A percentile compares a stretch with the other conserved stretches of the same genome.
These are phyloP conservation scores for Bryoerythrophyllum caledonicum DNA, from an alignment of 225 moss, liverwort and hornwort genomes.

Conservation along the genomic window DNA sequence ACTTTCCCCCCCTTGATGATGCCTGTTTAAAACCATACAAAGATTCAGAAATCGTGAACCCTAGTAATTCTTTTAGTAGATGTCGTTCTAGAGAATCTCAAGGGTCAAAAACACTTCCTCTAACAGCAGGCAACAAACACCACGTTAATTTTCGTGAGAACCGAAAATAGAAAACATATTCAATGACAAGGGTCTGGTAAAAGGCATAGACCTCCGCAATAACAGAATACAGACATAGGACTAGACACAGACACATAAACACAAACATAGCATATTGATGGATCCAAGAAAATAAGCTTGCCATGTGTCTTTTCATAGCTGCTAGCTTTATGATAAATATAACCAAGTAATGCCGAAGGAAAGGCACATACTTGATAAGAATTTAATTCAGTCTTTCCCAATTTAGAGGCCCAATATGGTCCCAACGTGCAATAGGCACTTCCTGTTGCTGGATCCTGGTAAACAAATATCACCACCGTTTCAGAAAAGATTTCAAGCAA, in stretches of 20 bases:
- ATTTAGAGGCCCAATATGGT: slow-evolving; percentile 80
- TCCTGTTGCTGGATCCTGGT: slow-evolving; percentile 83
- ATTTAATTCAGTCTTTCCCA: slow-evolving; percentile 64
- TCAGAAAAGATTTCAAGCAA: neutral
- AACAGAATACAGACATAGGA: neutral
- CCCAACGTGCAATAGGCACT: slow-evolving; percentile 84
- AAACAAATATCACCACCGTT: neutral
- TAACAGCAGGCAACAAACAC: neutral
- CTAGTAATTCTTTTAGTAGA: neutral
- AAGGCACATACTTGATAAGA: slow-evolving; percentile 68
- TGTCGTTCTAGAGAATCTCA: neutral
- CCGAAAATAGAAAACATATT: neutral
- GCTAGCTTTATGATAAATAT: neutral
- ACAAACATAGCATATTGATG: neutral
- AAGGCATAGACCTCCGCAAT: neutral
- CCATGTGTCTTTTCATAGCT: neutral
- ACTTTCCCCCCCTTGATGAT: slow-evolving; percentile 67
- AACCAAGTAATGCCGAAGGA: slow-evolving; percentile 5
- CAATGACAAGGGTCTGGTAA: neutral
- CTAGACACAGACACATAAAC: neutral
- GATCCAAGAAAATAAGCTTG: slow-evolving; percentile 9
- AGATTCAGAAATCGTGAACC: slow-evolving; percentile 6
- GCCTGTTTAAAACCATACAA: slow-evolving; percentile 44
- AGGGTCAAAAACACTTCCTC: neutral
- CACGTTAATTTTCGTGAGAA: neutral